Percentiles rank a stretch among this genome's conserved stretches.
These are phyloP conservation scores for Beauveria varroae DNA, from an alignment of 2,329 filamentous ascomycete species.

Conservation along the genomic window DNA sequence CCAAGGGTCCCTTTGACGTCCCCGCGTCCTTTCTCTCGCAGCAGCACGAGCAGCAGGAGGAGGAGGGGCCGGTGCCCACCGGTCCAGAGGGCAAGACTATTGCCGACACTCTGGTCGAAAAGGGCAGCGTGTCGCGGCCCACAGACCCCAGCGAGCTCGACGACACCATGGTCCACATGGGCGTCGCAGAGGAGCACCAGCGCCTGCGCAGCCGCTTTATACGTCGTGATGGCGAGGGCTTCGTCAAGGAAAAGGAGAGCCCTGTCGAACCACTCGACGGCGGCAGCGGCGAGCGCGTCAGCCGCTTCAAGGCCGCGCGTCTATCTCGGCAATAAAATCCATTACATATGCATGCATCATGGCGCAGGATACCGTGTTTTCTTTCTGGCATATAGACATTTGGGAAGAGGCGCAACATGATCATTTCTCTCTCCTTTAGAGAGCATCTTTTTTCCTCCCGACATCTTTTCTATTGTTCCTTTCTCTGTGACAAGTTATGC, in stretches of 20 bases:
- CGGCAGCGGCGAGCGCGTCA: constrained; percentile 55
- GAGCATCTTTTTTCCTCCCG: neutral
- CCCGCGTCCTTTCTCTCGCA: constrained; percentile 28
- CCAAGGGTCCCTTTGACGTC: constrained; percentile 37
- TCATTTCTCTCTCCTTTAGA: neutral
- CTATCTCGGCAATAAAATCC: constrained; percentile 42
- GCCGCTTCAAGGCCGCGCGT: constrained; percentile 66
- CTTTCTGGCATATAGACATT: neutral
- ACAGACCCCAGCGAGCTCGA: constrained; percentile 60
- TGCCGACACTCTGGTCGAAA: constrained; percentile 52
- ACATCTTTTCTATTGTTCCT: neutral
- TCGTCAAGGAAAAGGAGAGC: constrained; percentile 63
- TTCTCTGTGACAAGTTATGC: neutral
- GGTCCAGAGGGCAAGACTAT: constrained; percentile 49
- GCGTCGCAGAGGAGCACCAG: constrained; percentile 78
- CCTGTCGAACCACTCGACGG: constrained; percentile 60
- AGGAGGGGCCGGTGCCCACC: constrained; percentile 30
- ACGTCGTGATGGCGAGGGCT: constrained; percentile 67
- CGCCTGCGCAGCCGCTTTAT: constrained; percentile 76
- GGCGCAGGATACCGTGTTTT: constrained; percentile 10
- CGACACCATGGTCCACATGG: constrained; percentile 59
- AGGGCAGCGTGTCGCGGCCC: constrained; percentile 28
- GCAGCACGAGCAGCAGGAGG: constrained; percentile 29
- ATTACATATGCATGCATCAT: constrained; percentile 6
- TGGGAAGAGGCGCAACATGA: neutral